Conservation (phyloP, 495 filamentous ascomycete genomes). For the Talaromyces thailandensis region DNA sequence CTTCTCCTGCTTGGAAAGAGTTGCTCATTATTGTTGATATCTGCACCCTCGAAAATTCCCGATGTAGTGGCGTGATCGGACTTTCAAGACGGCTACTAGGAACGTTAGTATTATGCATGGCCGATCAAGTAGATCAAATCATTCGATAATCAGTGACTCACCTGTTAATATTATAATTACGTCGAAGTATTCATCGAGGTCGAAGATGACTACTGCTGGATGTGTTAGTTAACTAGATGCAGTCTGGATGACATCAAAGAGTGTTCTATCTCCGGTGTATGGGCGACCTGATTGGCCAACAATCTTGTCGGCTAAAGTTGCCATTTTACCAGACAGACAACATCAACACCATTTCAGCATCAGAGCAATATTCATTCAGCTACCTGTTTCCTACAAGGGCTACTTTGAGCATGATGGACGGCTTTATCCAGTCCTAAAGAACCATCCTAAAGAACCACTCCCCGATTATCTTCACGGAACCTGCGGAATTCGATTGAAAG, state of each 20-base stretch:
- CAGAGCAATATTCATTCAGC: no score
- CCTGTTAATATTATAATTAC: neutral
- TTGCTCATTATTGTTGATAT: neutral
- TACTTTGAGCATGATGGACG: no score
- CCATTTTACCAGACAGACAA: neutral
- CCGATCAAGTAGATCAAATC: neutral
- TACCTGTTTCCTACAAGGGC: no score
- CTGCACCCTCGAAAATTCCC: no score
- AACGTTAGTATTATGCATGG: neutral
- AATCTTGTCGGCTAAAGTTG: neutral
- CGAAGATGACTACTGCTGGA: neutral
- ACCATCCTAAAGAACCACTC: no score
- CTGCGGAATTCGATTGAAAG: no score
- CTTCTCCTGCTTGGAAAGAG: neutral
- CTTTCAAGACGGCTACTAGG: neutral
- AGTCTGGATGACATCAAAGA: neutral
- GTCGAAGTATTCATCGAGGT: neutral
- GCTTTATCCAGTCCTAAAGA: no score
- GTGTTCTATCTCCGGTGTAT: neutral
- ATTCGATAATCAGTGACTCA: neutral
- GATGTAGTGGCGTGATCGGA: neutral
- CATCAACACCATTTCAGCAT: no score
- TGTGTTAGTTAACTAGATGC: neutral
- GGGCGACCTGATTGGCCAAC: no score
- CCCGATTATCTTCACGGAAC: no score